Conservation (phyloP, 78 protist species). For the slime mould (Dictyostelium discoideum) region DNA sequence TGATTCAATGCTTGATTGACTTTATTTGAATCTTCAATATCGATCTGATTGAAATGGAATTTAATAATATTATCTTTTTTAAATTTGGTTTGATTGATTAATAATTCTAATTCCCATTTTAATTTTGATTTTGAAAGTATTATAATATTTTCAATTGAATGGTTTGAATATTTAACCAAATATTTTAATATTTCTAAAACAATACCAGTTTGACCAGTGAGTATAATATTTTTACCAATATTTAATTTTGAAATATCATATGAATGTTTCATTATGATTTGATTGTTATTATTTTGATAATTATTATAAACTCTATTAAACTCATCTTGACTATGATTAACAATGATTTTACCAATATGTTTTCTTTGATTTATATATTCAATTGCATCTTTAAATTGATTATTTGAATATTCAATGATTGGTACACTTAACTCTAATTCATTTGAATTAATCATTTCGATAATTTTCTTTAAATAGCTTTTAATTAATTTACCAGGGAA, state of each 20-base stretch:
- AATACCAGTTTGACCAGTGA: constrained; percentile 75
- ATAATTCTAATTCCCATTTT: constrained; percentile 39
- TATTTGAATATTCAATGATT: background rate
- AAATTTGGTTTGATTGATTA: constrained; percentile 14
- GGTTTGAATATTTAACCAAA: background rate
- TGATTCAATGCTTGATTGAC: background rate
- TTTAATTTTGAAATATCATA: background rate
- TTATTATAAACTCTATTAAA: background rate
- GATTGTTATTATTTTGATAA: background rate
- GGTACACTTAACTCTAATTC: background rate
- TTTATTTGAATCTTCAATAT: background rate
- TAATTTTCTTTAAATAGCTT: background rate
- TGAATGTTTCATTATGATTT: background rate
- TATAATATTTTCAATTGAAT: constrained; percentile 1
- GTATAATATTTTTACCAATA: background rate
- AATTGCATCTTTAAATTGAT: background rate
- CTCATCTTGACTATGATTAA: constrained; percentile 1
- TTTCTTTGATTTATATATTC: constrained; percentile 18
- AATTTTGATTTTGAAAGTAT: constrained; percentile 29
- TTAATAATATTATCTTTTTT: background rate
- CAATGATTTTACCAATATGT: constrained; percentile 58
- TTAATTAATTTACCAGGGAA: background rate
- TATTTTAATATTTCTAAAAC: constrained; percentile 15
- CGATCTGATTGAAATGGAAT: constrained; percentile 10
- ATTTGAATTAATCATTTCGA: background rate